phyloP scores from a whole-genome alignment of 129 eudicot species.

The carrot (Daucus carota) region DNA sequence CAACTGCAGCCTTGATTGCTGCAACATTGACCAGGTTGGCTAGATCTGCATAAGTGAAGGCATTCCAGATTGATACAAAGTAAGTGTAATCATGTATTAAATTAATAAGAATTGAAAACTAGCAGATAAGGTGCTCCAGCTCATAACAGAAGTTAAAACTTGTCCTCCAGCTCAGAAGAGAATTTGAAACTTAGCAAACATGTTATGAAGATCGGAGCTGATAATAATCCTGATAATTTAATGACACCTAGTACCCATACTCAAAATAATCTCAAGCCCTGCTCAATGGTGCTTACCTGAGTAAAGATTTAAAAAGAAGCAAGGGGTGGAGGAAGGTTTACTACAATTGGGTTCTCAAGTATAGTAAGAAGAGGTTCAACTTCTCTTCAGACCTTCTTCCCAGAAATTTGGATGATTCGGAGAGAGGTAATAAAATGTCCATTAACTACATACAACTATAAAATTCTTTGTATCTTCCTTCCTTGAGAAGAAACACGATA shows the following conservation, averaged over 20 bases:
- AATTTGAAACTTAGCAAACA: conserved; percentile 1
- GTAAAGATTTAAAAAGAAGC: background rate
- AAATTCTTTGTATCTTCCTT: background rate
- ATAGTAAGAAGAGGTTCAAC: background rate
- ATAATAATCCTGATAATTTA: background rate
- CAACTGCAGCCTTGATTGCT: conserved; percentile 97
- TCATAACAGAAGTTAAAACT: too few species aligned
- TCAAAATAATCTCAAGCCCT: background rate
- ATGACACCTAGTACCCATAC: background rate
- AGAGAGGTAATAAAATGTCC: background rate
- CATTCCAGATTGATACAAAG: background rate
- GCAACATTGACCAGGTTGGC: conserved; percentile 93
- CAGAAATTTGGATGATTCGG: background rate
- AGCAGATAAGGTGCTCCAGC: background rate
- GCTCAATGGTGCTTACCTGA: background rate
- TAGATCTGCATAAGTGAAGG: conserved; percentile 45
- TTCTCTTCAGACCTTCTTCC: background rate
- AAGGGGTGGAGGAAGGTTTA: too few species aligned
- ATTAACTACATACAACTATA: too few species aligned
- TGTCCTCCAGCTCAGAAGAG: too few species aligned
- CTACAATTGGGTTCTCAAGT: background rate
- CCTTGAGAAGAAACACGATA: background rate
- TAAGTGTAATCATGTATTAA: background rate
- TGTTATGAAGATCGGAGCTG: background rate
- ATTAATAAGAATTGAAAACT: background rate